These are phyloP conservation scores for Sphagnum tenellum DNA, from an alignment of 225 moss, liverwort and hornwort species.

Conservation along the genomic window DNA sequence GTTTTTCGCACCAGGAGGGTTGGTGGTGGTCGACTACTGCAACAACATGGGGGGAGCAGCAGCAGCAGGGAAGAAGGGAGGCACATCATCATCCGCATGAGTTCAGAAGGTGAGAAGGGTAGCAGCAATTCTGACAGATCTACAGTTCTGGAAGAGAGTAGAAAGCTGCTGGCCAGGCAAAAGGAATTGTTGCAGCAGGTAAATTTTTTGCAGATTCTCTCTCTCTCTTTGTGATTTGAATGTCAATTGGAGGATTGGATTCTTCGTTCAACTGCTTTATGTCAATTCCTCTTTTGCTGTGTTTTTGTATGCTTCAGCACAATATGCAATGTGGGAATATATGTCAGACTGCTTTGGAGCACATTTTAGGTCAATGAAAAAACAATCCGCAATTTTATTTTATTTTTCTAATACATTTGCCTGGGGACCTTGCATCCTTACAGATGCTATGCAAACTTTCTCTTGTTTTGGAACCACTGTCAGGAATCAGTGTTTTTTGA, in stretches of 20 bases:
- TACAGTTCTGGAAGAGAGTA: constrained; percentile 40
- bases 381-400: too few relatives aligned
- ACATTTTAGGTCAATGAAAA: too few relatives aligned
- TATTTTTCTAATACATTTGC: too few relatives aligned
- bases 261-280: background rate
- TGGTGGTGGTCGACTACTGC: too few relatives aligned
- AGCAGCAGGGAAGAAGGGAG: too few relatives aligned
- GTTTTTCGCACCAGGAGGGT: too few relatives aligned
- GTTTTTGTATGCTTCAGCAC: background rate
- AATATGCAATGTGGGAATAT: too few relatives aligned
- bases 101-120: background rate
- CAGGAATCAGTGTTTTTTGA: constrained; percentile 5
- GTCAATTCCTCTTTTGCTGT: background rate
- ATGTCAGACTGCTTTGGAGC: too few relatives aligned
- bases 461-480: constrained; percentile 37
- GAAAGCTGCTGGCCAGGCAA: constrained; percentile 62
- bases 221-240: background rate
- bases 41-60: too few relatives aligned
- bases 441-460: constrained; percentile 20
- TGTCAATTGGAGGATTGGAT: background rate
- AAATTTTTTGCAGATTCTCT: constrained; percentile 1
- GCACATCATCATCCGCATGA: background rate
- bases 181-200: constrained; percentile 65
- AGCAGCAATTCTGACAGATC: constrained; percentile 17
- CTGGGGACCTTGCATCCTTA: background rate